Conservation (phyloP, 495 filamentous ascomycete species). For the Friedmanniomyces simplex region DNA sequence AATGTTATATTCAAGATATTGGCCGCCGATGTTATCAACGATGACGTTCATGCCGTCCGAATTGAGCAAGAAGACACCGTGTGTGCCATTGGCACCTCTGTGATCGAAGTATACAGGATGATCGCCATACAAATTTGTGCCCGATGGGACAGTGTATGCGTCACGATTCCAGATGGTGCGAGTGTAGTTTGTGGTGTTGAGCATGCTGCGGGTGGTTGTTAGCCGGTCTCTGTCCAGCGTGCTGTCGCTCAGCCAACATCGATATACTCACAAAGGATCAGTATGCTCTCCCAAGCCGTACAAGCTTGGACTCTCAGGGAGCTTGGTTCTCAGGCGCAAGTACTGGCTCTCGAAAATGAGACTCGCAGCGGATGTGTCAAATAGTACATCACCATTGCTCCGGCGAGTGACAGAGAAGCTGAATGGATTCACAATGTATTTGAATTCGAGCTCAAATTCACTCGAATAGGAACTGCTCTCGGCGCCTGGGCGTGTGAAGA, state of each 20-base stretch:
- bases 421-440: constrained; percentile 58
- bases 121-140: constrained; percentile 68
- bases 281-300: constrained; percentile 77
- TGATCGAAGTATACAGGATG: constrained; percentile 83
- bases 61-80: constrained; percentile 75
- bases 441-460: constrained; percentile 56
- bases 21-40: constrained; percentile 54
- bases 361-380: constrained; percentile 58
- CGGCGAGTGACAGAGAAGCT: constrained; percentile 60
- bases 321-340: constrained; percentile 54
- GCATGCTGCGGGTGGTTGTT: no score
- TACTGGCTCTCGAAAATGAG: constrained; percentile 76
- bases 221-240: no score
- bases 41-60: constrained; percentile 79
- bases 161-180: constrained; percentile 76
- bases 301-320: constrained; percentile 57
- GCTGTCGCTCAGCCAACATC: no score
- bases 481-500: constrained; percentile 49
- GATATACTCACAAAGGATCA: no score
- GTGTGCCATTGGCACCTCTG: constrained; percentile 52
- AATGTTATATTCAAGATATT: constrained; percentile 77
- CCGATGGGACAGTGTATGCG: constrained; percentile 51
- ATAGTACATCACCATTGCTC: constrained; percentile 58
- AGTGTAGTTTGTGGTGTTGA: constrained; percentile 63
- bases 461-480: constrained; percentile 25